Evolutionary conservation across 768 basidiomycete species (phyloP), one percentile per base, ranked within the genome.

Genomic region (Naganishia onofrii): DNA sequence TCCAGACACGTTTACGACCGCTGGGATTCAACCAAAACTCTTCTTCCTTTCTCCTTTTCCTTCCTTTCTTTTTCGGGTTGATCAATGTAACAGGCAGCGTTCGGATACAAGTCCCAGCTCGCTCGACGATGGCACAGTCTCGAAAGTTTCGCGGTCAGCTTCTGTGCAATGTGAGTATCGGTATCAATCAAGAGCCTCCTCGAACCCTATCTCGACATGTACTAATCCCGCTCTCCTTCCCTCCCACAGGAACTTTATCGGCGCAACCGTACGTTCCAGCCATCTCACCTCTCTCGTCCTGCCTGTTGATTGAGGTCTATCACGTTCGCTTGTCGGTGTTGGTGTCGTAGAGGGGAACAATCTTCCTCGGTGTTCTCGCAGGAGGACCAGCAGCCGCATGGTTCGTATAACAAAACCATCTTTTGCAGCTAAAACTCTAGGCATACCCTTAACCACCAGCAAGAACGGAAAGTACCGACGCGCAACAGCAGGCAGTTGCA

Each of bases 51-150:
- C 6, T 21, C 56, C 32, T 28, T 31, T 9, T 10, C 32, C 12
- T 9, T 32, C 32, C 19, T n/a, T n/a, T n/a, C n/a, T n/a, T n/a
- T n/a, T n/a, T n/a, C n/a, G n/a, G n/a, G n/a, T n/a, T n/a, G n/a
- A n/a, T n/a, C n/a, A n/a, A n/a, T n/a, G n/a, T 34, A 19, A 34
- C 57, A 58, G 57, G 68, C 67, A 3, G 26, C 56, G 28, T 66
- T 72, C 29, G 71, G 71, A 8, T 72, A 72, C 71, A 72, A 69
- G 60, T 54, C 71, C 7, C 58, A 68, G 38, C 71, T 72, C 36
- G 60, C 71, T 36, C 46, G 71, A 19, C 67, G 71, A 65, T 72
- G 71, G 71, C 42, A 66, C 17, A n/a, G 12, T 3, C 6, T 69
- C 13, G 71, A 72, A 52, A 54, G 48, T n/a, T 72, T 72, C 42